Base-by-base conservation (phyloP, 2,329 filamentous ascomycete species). In the Ophiostoma pallidulum region DNA sequence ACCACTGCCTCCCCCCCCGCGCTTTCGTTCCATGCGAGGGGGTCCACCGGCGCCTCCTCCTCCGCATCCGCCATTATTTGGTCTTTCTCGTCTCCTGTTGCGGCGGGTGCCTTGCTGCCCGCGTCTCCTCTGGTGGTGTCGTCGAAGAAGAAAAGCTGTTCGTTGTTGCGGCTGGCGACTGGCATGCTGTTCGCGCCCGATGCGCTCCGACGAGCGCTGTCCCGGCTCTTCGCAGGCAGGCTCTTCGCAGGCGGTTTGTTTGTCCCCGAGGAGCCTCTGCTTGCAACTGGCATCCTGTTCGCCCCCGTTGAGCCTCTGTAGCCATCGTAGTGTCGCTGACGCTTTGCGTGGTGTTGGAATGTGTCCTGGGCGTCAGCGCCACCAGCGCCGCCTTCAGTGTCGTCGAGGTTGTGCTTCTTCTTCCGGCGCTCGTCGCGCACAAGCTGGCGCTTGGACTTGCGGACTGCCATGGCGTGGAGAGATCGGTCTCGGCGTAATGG, bases 361-460 rank as follows among this genome's bases (percentile, higher is more conserved):
- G n/a, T 38, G 20, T 19, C 35, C 31, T 19, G 32, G 13, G 14
- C 41, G n/a, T 50, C 44, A 24, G 52, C 47, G 35, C 54, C 57
- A 22, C 57, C 57, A 24, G 55, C 41, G 46, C 54, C 56, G 18
- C 57, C 59, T 29, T 60, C 57, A 16, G 55, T 48, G 24, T 28
- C 24, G 16, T 63, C 60, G 24, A 53, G 53, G 3, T 53, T 58
- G 45, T 58, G 57, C 53, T 63, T 62, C 52, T 64, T 65, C 50
- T 60, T 59, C 38, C 62, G 59, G 53, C 64, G 64, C 55, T 65
- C 62, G 56, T 66, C 63, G 29, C 63, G 61, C 40, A 62, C 41
- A 19, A 63, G 56, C 52, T 66, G 62, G 24, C 62, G 56, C 53
- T 66, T 66, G 6, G 63, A 66, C 45, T 64, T 65, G 41, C 60